These are phyloP conservation scores for Rhododendron molle DNA, from an alignment of 148 eudicot species.

Conservation along the genomic window DNA sequence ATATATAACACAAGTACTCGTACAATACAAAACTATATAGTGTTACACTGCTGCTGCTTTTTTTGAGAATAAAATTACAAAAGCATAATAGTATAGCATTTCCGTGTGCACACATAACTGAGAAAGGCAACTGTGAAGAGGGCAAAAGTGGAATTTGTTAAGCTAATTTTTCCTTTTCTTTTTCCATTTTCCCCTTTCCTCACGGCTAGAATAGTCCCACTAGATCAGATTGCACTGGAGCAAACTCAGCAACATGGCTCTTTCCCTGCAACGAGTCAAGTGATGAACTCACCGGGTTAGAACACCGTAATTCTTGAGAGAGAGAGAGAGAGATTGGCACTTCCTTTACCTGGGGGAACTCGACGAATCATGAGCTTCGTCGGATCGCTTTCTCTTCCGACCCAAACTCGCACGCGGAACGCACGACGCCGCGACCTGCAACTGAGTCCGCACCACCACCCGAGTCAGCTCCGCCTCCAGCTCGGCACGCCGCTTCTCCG, in stretches of 20 bases:
- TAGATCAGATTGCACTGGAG: slow-evolving; percentile 14
- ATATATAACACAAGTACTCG: not conserved
- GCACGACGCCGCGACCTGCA: slow-evolving; percentile 10
- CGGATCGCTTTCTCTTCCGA: slow-evolving; percentile 17
- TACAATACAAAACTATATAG: not conserved
- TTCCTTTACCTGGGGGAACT: not conserved
- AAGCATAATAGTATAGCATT: not conserved
- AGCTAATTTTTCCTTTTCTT: not conserved
- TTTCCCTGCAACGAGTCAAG: slow-evolving; percentile 1
- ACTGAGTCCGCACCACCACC: slow-evolving; percentile 10
- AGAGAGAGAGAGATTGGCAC: not conserved
- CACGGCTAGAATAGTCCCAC: not conserved
- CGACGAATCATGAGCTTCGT: not conserved
- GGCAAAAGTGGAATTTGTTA: not conserved
- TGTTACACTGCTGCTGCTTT: too few species aligned
- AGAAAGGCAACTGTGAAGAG: not conserved
- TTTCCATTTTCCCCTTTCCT: not conserved
- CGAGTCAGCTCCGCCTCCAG: slow-evolving; percentile 4
- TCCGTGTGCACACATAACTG: not conserved
- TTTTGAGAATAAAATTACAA: not conserved
- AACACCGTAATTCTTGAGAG: not conserved
- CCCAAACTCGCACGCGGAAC: not conserved
- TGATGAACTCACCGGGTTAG: not conserved
- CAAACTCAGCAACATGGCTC: slow-evolving; percentile 13
- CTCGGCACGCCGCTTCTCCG: slow-evolving; percentile 9